These are phyloP conservation scores for Leptomonas seymouri DNA, from an alignment of 208 protist genomes.

Conservation along the genomic window DNA sequence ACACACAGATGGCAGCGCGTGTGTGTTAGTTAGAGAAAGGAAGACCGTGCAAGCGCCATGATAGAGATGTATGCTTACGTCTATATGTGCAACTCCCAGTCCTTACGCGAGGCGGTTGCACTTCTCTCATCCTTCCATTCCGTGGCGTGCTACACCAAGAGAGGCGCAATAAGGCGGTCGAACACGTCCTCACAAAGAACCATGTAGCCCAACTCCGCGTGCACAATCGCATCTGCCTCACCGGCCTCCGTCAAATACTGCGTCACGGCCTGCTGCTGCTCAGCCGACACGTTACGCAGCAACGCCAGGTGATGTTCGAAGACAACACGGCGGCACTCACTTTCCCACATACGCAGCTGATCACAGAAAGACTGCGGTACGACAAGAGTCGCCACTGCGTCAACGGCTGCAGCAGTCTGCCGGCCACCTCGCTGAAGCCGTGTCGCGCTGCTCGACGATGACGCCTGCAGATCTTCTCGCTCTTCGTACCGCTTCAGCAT, in stretches of 20 bases:
- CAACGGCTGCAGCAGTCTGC: slow-evolving; percentile 1
- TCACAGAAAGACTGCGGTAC: slow-evolving; percentile 91
- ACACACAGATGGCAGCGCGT: no score
- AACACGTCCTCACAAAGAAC: slow-evolving; percentile 74
- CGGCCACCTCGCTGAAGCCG: neutral
- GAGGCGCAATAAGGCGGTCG: slow-evolving; percentile 53
- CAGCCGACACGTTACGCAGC: slow-evolving; percentile 61
- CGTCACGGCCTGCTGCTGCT: slow-evolving; percentile 55
- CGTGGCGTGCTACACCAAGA: slow-evolving; percentile 18
- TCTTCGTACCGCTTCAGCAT: slow-evolving; percentile 65
- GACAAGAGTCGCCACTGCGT: slow-evolving; percentile 31
- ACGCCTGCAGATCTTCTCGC: neutral
- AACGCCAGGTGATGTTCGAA: slow-evolving; percentile 75
- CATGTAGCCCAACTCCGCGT: slow-evolving; percentile 68
- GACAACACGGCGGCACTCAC: slow-evolving; percentile 78
- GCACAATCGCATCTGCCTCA: slow-evolving; percentile 62
- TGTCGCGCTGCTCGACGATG: neutral
- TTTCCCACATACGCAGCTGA: slow-evolving; percentile 89
- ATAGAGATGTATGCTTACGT: no score
- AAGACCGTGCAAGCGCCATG: no score
- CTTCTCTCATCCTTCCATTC: neutral
- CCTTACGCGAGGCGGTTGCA: neutral
- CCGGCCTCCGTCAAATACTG: slow-evolving; percentile 51
- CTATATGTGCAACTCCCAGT: no score
- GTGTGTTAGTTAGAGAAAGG: no score